phyloP scores from a whole-genome alignment of 306 rosid species.

The cucumber (Cucumis sativus) region DNA sequence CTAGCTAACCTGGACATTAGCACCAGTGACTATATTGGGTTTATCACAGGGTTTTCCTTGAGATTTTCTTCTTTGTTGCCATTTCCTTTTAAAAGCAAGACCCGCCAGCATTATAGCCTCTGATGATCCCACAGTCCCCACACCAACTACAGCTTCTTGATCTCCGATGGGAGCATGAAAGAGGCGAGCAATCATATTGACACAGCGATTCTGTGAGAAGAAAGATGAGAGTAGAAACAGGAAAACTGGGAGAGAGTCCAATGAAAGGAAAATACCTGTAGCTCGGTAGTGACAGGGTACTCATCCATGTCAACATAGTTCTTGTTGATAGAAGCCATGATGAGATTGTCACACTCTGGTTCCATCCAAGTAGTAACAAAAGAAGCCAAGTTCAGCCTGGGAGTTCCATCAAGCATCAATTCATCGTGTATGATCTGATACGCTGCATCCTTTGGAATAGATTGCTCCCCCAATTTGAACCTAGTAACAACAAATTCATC shows the following conservation, averaged over 20 bases:
- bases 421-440: slow-evolving; percentile 42
- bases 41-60: slow-evolving; percentile 62
- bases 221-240: too few species aligned
- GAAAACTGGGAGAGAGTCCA: too few species aligned
- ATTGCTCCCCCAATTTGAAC: slow-evolving; percentile 22
- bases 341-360: slow-evolving; percentile 73
- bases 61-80: slow-evolving; percentile 61
- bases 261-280: slow-evolving; percentile 31
- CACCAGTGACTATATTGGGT: slow-evolving; percentile 92
- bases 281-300: slow-evolving; percentile 88
- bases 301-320: slow-evolving; percentile 94
- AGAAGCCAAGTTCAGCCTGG: slow-evolving; percentile 43
- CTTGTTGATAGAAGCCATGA: slow-evolving; percentile 64
- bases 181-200: slow-evolving; percentile 88
- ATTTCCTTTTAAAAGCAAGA: slow-evolving; percentile 78
- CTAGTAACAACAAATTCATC: neutral
- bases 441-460: slow-evolving; percentile 32
- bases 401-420: slow-evolving; percentile 39
- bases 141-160: slow-evolving; percentile 65
- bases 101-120: slow-evolving; percentile 99
- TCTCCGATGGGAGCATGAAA: slow-evolving; percentile 82
- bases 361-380: slow-evolving; percentile 61
- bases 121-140: slow-evolving; percentile 87
- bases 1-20: slow-evolving; percentile 62
- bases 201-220: slow-evolving; percentile 64